Evolutionary conservation across 495 filamentous ascomycete genomes (phyloP), one percentile per base, ranked within the genome.

Genomic region (Neurospora cerealis): DNA sequence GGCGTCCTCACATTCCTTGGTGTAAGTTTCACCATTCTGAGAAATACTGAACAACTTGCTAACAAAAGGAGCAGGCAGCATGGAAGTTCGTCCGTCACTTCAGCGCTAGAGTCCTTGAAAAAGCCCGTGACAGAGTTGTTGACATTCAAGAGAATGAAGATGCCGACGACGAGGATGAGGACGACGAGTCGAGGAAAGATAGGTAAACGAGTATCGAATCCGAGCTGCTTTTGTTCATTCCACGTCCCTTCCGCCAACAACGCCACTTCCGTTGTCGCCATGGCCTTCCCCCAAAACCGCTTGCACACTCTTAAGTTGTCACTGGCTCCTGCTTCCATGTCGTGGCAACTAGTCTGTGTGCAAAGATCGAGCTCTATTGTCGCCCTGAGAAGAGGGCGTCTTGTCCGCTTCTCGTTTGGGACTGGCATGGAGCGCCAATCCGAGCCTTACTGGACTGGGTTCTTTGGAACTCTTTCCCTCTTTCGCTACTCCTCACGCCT

Each of bases 231-330:
- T 37, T 39, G 69, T 70, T 24, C 71, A 71, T 62, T 1, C 17
- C 69, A 15, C 34, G 24, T 60, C 36, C 38, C 19, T 44, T 24
- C 5, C 69, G 13, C 34, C 4, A 32, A 41, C 41, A 42, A 21
- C 34, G 28, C 28, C 34, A 48, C 28, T 11, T 72, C 10, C 11
- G 10, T 17, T 46, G 13, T 24, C 13, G n/a, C 32, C 46, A 62
- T 32, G 32, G 11, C 54, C 44, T 69, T 71, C 69, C 70, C 40
- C 70, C 5, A 24, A 70, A 54, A 42, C 60, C 69, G 78, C 81
- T 72, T 84, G 93, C 93, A 94, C 92, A 91, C 92, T 90, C 91
- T 96, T 96, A 89, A 97, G 94, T 94, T 96, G 91, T 86, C 94
- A 93, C 88, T 83, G 54, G 83, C 82, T 81, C 79, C 84, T 86